phyloP scores from a whole-genome alignment of 2,329 filamentous ascomycete species.

The Tolypocladium nubicola region DNA sequence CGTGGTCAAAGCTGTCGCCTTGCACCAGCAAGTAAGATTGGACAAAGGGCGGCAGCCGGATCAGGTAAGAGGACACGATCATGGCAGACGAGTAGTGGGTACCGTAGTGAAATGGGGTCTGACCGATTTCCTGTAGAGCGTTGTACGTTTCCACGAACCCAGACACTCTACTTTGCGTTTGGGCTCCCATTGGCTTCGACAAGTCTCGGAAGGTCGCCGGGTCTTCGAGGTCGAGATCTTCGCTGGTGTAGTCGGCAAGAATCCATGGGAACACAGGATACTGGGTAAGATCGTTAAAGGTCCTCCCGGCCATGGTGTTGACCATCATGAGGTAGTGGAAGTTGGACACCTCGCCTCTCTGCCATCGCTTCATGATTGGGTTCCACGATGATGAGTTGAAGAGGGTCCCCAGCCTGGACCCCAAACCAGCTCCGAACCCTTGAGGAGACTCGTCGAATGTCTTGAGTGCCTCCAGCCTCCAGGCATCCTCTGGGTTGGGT shows the following conservation, averaged over 20 bases:
- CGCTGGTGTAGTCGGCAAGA: slow-evolving; percentile 87
- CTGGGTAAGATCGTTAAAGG: slow-evolving; percentile 96
- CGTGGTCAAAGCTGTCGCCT: slow-evolving; percentile 92
- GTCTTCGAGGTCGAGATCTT: slow-evolving; percentile 78
- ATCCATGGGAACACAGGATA: slow-evolving; percentile 99
- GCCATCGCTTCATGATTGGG: slow-evolving; percentile 80
- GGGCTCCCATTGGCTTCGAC: slow-evolving; percentile 92
- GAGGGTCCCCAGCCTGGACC: slow-evolving; percentile 83
- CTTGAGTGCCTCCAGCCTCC: slow-evolving; percentile 80
- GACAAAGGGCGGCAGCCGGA: slow-evolving; percentile 89
- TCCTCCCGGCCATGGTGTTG: slow-evolving; percentile 93
- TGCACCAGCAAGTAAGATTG: slow-evolving; percentile 91
- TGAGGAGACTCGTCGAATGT: slow-evolving; percentile 49
- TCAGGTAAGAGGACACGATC: slow-evolving; percentile 95
- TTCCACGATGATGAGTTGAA: slow-evolving; percentile 78
- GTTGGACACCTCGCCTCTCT: slow-evolving; percentile 91
- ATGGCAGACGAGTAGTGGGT: slow-evolving; percentile 98
- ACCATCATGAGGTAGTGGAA: slow-evolving; percentile 98
- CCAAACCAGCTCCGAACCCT: slow-evolving; percentile 65
- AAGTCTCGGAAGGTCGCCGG: slow-evolving; percentile 82
- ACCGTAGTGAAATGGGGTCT: slow-evolving; percentile 91
- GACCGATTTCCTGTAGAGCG: slow-evolving; percentile 83
- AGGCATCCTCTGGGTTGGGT: slow-evolving; percentile 75
- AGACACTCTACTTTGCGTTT: slow-evolving; percentile 62
- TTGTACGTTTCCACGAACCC: slow-evolving; percentile 79